Base-by-base conservation (phyloP, 2,329 filamentous ascomycete genomes). In the Chaetomiaceae sp. region DNA sequence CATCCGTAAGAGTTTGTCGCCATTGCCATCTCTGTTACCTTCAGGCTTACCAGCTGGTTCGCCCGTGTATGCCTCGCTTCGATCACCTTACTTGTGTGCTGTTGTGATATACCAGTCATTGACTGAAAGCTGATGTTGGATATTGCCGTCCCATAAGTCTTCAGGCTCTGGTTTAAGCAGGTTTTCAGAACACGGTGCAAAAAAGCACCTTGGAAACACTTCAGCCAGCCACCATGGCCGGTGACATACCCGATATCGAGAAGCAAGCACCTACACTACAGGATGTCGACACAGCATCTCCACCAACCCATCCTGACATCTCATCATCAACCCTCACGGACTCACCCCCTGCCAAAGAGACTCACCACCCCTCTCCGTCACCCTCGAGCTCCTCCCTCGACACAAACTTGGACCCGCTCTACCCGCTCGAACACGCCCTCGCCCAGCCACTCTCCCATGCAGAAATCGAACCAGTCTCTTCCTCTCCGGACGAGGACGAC, bases 351-450 rank as follows among this genome's bases (percentile, higher is more conserved):
- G 40, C 39, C 38, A 34, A 34, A 22, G 33, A 40, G 7, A 34
- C 17, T 36, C 33, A 39, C 22, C 47, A 12, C 23, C 27, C 2
- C 17, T n/a, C 27, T 20, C 23, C n/a, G 12, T 56, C 50, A 20
- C n/a, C 38, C 19, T 25, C 34, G 20, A 22, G 20, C 27, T 47
- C 47, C 23, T 57, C 57, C 19, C 36, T 17, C 39, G 27, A 47
- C 37, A 45, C 58, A 3, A 31, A 11, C n/a, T n/a, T n/a, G 4
- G 43, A 57, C 33, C 54, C 42, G 14, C 47, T 59, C 22, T 52
- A 47, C 1, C 53, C 55, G 12, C 55, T 56, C 12, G 40, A 48
- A n/a, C 39, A 54, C 27, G 57, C 52, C 33, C 51, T 54, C 3
- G 36, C 25, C 14, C 47, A 15, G 3, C 44, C 52, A 14, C 33